Conservation (phyloP, 331 rosid genomes). For the Ulmus americana region DNA sequence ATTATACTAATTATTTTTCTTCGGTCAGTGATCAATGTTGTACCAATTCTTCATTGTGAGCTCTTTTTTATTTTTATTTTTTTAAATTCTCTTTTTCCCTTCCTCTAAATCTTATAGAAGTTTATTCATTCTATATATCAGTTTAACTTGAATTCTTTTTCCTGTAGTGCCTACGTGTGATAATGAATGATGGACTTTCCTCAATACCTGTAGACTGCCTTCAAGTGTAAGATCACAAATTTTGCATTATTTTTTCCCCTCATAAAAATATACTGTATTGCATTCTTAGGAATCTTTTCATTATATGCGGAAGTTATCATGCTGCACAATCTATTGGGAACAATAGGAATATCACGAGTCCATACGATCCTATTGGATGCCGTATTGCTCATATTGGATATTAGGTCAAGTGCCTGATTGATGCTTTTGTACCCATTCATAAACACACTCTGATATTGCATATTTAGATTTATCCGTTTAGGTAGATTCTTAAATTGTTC, state of each 20-base stretch:
- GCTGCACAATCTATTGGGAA: not conserved
- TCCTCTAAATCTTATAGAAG: not conserved
- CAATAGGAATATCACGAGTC: not conserved
- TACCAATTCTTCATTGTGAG: not conserved
- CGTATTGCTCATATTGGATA: not conserved
- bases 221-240: conserved; percentile 62
- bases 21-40: not conserved
- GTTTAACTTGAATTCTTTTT: conserved; percentile 14
- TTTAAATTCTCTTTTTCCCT: not conserved
- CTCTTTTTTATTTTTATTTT: too few species aligned
- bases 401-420: not conserved
- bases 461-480: not conserved
- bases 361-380: not conserved
- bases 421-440: not conserved
- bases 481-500: not conserved
- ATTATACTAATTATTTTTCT: too few species aligned
- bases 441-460: not conserved
- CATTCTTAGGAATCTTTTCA: not conserved
- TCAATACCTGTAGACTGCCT: conserved; percentile 76
- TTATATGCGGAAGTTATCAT: not conserved
- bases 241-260: not conserved
- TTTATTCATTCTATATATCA: conserved; percentile 13
- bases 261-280: not conserved
- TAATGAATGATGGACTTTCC: conserved; percentile 93
- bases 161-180: conserved; percentile 69